Evolutionary conservation across 2,329 filamentous ascomycete genomes (phyloP), one percentile per base, ranked within the genome.

Genomic region (Talaromyces sp.): DNA sequence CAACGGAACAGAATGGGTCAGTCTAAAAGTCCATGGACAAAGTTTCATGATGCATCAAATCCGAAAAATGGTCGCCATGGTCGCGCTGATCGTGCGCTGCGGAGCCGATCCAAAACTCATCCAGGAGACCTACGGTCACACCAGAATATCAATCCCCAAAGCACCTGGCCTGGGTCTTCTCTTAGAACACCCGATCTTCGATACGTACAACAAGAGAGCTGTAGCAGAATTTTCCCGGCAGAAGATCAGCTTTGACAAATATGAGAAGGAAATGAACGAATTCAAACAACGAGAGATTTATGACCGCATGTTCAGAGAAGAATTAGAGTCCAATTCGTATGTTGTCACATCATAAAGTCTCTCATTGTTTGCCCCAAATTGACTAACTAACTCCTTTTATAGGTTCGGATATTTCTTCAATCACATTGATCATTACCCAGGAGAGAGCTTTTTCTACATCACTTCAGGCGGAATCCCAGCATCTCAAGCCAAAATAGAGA

Each of bases 31-130:
- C 28, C 95, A 99, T 76, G 95, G 95, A 0, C 95, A 99, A 77
- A 94, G 89, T 72, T 99, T 99, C 83, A 99, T 99, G 95, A 99
- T 99, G 95, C 95, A 99, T 77, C 95, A 99, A 79, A 99, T 99
- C 76, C 89, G 95, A 71, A 99, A 98, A 79, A 98, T 99, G 95
- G 91, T 99, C 16, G 92, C 91, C 61, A 92, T 99, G 89, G 91
- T 87, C 8, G 87, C 91, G 36, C 82, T 99, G 63, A 82, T 94
- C 5, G 89, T 96, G 6, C 88, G 95, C 42, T 96, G 90, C 74
- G 95, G 92, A 57, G 88, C 88, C n/a, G 82, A 90, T 4, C 81
- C 87, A 4, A 79, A 85, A 10, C 85, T 90, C 31, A 90, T 99
- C 67, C 74, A 79, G 0, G 85, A 96, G 64, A 91, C 87, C 63